Base-by-base conservation (phyloP, 1,139 yeast species). In the Suhomyces kunorum region DNA sequence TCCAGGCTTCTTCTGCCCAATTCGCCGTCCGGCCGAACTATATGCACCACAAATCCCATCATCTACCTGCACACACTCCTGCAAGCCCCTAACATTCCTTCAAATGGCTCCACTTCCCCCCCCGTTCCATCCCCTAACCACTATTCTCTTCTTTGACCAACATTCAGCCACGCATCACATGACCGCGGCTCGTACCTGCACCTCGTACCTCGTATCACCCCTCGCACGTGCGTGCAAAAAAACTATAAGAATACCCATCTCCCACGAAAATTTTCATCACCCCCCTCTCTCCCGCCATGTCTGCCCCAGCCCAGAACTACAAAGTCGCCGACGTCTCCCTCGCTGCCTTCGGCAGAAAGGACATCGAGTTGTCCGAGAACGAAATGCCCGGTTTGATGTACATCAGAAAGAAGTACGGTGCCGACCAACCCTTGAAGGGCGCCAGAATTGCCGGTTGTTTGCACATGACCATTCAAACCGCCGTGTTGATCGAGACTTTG, bases 301-400 rank as follows among this genome's bases (percentile, higher is more conserved):
- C 50, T 40, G 48, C 50, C 34, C 50, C 50, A 40, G 48, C 50
- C 29, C 40, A 43, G 33, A 86, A 83, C 75, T 92, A 83, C 81
- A 92, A 94, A 76, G 96, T 92, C 68, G 95, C 98, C 64, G 99
- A 92, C 73, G 86, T 94, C 74, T 87, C 97, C 59, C 83, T 92
- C 58, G 98, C 99, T 65, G 98, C 98, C 65, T 92, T 92, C 73
- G 99, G 99, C 76, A 89, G 98, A 81, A 94, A 92, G 77, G 99
- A 92, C 76, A 92, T 92, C 64, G 98, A 92, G 76, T 83, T 92
- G 69, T 92, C 98, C 54, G 98, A 94, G 80, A 92, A 92, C 70
- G 98, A 92, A 77, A 94, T 94, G 98, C 98, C 98, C 59, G 99
- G 99, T 80, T 83, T 92, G 66, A 92, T 92, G 95, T 87, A 90